Evolutionary conservation across 148 eudicot genomes (phyloP), one percentile per base, ranked within the genome.

Genomic region (Dianthus caryophyllus): DNA sequence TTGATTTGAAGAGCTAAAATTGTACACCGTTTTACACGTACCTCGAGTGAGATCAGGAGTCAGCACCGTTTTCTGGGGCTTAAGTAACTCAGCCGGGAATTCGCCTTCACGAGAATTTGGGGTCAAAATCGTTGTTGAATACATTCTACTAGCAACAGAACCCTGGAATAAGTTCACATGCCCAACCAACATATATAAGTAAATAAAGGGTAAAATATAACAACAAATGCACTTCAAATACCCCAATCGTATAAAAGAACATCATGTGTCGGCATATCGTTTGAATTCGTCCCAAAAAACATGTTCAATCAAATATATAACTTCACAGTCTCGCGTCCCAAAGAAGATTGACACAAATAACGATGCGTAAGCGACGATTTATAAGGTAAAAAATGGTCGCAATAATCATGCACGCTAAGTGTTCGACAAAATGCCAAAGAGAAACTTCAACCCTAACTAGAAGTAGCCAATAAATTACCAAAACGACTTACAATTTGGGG

Each of bases 41-140:
- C 96, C 97, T 82, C 81, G 86, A 66, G 71, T 56, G 33, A 74
- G 81, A 46, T 89, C 96, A 17, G 91, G 82, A 70, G 74, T 71
- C 31, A 46, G 50, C 65, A 83, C 80, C 49, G 44, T 17, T 72
- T 80, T 84, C 46, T 55, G 73, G 51, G 91, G 77, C 76, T 73
- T 74, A 47, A 77, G 80, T 43, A 85, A 81, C 57, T 89, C 82
- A 50, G 91, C 71, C 20, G 94, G 98, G 65, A 92, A 78, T 75
- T 65, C 79, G 43, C 74, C 78, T 46, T 85, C 88, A 76, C 81
- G 78, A 52, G 91, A 84, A 62, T 76, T 81, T 61, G 91, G 85
- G 55, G 96, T 84, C 77, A 78, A 47, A 27, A 84, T 77, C 11
- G 87, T 75, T 18, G 96, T 86, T 51, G 87, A 89, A 73, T 80